Base-by-base conservation (phyloP, 306 rosid genomes). In the Glycine soja region DNA sequence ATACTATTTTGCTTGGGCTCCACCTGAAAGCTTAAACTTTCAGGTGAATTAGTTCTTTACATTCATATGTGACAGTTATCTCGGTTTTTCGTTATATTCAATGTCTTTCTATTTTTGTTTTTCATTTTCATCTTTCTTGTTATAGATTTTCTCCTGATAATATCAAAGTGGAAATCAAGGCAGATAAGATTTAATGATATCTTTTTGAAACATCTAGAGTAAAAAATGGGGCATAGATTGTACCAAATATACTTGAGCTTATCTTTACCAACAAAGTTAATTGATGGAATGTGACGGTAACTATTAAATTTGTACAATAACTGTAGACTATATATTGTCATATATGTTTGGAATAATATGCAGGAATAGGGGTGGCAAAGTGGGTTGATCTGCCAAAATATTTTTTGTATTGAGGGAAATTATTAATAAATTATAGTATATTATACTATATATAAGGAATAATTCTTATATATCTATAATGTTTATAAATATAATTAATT, bases 261-360 rank as follows among this genome's bases (percentile, higher is more conserved):
- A 53, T 11, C 36, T 24, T 54, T 62, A 62, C 52, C 47, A 51
- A 13, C 47, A 4, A 3, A 50, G 74, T 9, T 15, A 16, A 14
- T 57, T 69, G 24, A 34, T 13, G 38, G 56, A 73, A 65, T 73
- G 40, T 51, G 65, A 78, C 66, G 43, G 40, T 40, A 36, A 19
- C 77, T 38, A 8, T 38, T 57, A 74, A 72, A 46, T 4, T 9
- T 66, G 66, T 72, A 56, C 57, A 8, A 30, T 65, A 16, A 51
- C 24, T 12, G 2, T 30, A 65, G 38, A 14, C 19, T 13, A 14
- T 38, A 36, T 36, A 4, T 34, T 36, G 5, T 32, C 52, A 52
- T 62, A 80, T 69, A 14, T 75, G 64, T 75, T 80, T 75, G 75
- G 63, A 69, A 74, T 48, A 24, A 67, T 72, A 3, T 56, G 50